Evolutionary conservation across 352 stramenopile species (phyloP), one percentile per base, ranked within the genome.

Genomic region (Pythium brachiatum): DNA sequence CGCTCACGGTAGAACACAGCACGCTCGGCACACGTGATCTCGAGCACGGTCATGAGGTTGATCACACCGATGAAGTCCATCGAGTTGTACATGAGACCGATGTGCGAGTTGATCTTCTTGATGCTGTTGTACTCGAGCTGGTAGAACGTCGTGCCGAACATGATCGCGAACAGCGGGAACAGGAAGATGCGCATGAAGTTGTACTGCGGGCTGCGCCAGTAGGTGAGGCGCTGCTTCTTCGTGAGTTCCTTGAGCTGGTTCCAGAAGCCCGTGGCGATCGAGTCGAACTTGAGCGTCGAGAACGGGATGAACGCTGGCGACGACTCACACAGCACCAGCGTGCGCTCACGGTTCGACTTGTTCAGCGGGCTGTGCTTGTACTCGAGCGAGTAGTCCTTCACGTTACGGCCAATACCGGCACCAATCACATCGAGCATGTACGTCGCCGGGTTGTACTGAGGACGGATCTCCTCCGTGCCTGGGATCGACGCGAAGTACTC

Each of bases 371-470:
- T 87, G 31, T 81, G 76, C 7, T 52, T 63, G 57, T 86, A 86
- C 55, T 81, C 73, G 7, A 82, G 38, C 15, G 75, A 79, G 62
- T 82, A 86, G 26, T 84, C 74, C 58, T 83, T 76, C 16, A 76
- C 66, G 41, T 83, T 74, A 27, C 74, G 74, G 21, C 69, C 73
- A 57, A 86, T 81, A 60, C 78, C 86, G n/a, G 85, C 82, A 12
- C 83, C 83, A 34, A 94, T 92, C 3, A 89, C 74, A 20, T 95
- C 86, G 8, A 97, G 73, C 84, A 97, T 96, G 69, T 83, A 97
- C 27, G 76, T 95, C 5, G 90, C 90, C 8, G 93, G 90, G 71
- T 98, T 98, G 65, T 92, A 87, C 46, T 81, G 63, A n/a, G n/a
- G 76, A 16, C n/a, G n/a, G n/a, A n/a, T n/a, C n/a, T n/a, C n/a